Evolutionary conservation across 371 early-diverging fungal species (phyloP), one percentile per base, ranked within the genome.

Genomic region (Vairimorpha ceranae): DNA sequence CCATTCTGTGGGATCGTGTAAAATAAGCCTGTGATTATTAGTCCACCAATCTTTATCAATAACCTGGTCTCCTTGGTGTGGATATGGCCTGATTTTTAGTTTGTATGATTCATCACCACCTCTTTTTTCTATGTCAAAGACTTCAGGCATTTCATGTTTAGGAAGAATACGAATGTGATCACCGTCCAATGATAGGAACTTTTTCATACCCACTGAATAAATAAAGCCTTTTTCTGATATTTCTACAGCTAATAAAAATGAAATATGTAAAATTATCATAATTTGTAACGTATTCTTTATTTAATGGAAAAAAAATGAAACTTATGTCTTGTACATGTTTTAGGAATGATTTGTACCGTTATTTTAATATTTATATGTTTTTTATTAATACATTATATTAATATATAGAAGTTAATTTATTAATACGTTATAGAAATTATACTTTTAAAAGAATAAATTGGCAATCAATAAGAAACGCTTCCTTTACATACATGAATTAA

Each of bases 81-180:
- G 60, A 8, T 2, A 2, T 17, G 60, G 60, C 3, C 2, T 25
- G 17, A 60, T 60, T n/a, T 19, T 30, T 12, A 60, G 23, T 17
- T 30, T 23, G n/a, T 35, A 60, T n/a, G 60, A 35, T 8, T 33
- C 3, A 6, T 6, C 32, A 35, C n/a, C 60, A 17, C 1, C 10
- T 33, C 60, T 60, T 60, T n/a, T 32, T 60, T 60, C 60, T 35
- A 60, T 60, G 7, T 60, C 60, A 35, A 60, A 60, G 21, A 35
- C n/a, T 3, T 33, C 8, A 12, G 60, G 60, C 60, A 60, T 60
- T 60, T 4, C 23, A 60, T 60, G 3, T 36, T 35, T 60, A 35
- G 32, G 36, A 2, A 60, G 4, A 12, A 35, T 1, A 10, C 60
- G 12, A 25, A 60, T 19, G 15, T 30, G 8, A 6, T 60, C 60